Percentiles rank a stretch among this genome's conserved stretches.
phyloP scores from a whole-genome alignment of 1,284 basidiomycete species.

The Tilletia walkeri region DNA sequence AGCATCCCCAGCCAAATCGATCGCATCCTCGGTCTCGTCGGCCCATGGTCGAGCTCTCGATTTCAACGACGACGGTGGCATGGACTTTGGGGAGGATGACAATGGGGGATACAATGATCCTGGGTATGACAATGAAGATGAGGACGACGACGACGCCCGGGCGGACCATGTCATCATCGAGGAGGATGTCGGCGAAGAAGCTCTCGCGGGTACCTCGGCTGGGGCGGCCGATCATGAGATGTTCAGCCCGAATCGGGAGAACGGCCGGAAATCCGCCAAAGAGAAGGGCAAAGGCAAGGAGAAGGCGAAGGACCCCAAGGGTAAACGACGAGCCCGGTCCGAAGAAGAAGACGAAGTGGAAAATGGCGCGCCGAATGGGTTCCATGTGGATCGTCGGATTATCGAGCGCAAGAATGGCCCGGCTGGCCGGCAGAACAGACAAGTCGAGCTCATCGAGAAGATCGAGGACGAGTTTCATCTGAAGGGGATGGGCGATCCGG shows the following conservation, averaged over 20 bases:
- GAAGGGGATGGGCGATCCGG: constrained; percentile 20
- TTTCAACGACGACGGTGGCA: constrained; percentile 16
- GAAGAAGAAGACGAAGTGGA: constrained; percentile 24
- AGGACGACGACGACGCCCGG: constrained; percentile 24
- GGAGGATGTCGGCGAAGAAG: constrained; percentile 17
- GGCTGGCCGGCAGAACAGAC: not conserved
- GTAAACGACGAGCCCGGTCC: constrained; percentile 12
- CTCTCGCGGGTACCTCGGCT: not conserved
- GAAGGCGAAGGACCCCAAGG: not conserved
- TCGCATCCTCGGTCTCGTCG: not conserved
- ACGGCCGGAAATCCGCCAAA: not conserved
- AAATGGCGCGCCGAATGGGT: constrained; percentile 22
- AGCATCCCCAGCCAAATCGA: not conserved
- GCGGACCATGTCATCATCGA: constrained; percentile 19
- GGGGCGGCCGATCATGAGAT: not conserved
- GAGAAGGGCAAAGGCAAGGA: not conserved
- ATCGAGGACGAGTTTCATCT: constrained; percentile 24
- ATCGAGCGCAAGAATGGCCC: not conserved
- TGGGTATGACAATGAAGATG: constrained; percentile 11
- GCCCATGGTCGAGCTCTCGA: constrained; percentile 5
- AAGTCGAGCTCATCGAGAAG: constrained; percentile 17
- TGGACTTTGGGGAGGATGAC: not conserved
- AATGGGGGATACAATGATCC: not conserved
- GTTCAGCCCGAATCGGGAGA: constrained; percentile 19
- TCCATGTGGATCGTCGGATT: not conserved